Evolutionary conservation across 2,329 filamentous ascomycete genomes (phyloP).

Genomic region (Ceratocystis papillata): DNA sequence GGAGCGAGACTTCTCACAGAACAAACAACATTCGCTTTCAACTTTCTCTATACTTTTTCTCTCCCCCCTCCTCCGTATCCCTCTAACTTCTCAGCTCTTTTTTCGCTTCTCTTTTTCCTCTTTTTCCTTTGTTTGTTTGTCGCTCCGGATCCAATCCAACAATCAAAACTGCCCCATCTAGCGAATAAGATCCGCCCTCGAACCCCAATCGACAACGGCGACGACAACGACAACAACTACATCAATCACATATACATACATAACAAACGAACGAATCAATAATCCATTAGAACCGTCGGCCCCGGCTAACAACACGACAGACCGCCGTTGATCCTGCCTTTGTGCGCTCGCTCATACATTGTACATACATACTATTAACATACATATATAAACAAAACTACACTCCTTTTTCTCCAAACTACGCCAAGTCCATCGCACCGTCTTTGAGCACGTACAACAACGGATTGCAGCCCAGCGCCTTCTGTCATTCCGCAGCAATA

Average conservation of each 20-base stretch:
- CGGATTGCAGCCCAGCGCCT: neutral
- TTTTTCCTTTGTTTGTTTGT: neutral
- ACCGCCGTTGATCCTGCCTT: neutral
- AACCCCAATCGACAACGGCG: neutral
- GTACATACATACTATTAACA: neutral
- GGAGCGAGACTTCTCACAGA: neutral
- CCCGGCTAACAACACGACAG: neutral
- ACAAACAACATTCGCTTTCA: neutral
- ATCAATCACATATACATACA: neutral
- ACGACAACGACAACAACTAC: neutral
- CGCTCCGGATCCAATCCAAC: neutral
- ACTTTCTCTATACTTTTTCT: neutral
- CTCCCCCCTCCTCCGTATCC: neutral
- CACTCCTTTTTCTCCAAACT: neutral
- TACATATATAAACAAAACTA: slow-evolving; percentile 9
- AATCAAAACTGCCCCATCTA: neutral
- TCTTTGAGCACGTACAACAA: too few relatives aligned
- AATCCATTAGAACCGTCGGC: neutral
- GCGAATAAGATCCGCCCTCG: neutral
- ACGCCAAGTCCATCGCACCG: too few relatives aligned
- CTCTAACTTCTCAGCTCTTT: neutral
- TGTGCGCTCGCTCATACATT: slow-evolving; percentile 5
- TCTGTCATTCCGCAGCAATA: neutral
- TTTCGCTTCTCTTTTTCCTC: neutral
- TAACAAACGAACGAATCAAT: neutral